Evolutionary conservation across 176 grass and related monocot species (phyloP).

Genomic region (Aegilops bicornis): DNA sequence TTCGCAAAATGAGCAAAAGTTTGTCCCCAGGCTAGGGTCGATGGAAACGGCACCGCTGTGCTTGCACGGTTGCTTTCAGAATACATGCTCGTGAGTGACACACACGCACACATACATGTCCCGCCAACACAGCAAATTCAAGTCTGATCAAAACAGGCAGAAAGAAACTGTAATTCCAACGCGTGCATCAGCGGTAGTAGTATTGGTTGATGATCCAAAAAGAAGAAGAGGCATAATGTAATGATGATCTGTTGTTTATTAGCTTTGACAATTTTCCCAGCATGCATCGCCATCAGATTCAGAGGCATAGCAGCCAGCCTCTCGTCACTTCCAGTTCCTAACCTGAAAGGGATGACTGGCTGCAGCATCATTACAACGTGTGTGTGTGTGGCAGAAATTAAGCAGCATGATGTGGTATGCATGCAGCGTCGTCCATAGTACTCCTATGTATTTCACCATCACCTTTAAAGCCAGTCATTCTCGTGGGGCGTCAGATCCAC

Average conservation of each 20-base stretch:
- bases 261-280: background rate
- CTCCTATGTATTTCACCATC: background rate
- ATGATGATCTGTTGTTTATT: background rate
- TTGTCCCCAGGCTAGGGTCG: background rate
- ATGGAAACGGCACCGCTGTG: background rate
- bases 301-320: background rate
- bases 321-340: slow-evolving; percentile 7
- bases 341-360: background rate
- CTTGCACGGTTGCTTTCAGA: background rate
- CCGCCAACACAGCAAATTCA: background rate
- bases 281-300: background rate
- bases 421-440: background rate
- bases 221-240: background rate
- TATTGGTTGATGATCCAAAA: background rate
- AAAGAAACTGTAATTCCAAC: background rate
- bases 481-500: background rate
- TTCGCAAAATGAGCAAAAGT: too few relatives aligned
- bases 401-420: background rate
- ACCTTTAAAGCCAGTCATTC: background rate
- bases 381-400: background rate
- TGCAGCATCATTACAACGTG: background rate
- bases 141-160: background rate
- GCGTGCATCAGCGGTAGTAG: background rate
- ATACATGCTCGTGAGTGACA: background rate
- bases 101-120: background rate